Percentiles rank a stretch among this genome's conserved stretches.
These are phyloP conservation scores for Vigna angularis DNA, from an alignment of 306 rosid genomes.

Conservation along the genomic window DNA sequence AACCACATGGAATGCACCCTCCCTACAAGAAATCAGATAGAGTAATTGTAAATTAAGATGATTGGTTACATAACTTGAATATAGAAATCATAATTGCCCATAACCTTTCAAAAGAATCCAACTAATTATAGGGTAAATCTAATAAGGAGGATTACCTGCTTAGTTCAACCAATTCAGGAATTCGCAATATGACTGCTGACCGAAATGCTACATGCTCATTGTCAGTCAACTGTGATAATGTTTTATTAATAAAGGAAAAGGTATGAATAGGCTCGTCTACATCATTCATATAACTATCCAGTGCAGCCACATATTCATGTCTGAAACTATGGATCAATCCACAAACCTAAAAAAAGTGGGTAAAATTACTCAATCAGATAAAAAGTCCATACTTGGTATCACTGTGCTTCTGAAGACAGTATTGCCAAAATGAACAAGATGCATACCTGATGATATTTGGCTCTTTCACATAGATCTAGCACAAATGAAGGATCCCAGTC, in stretches of 20 bases:
- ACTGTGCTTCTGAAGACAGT: slow-evolving; percentile 41
- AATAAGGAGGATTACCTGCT: slow-evolving; percentile 66
- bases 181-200: slow-evolving; percentile 72
- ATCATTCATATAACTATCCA: slow-evolving; percentile 93
- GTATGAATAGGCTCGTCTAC: slow-evolving; percentile 85
- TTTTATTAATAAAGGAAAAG: slow-evolving; percentile 82
- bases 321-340: slow-evolving; percentile 81
- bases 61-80: slow-evolving; percentile 25
- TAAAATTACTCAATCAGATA: slow-evolving; percentile 40
- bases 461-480: slow-evolving; percentile 77
- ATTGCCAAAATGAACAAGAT: slow-evolving; percentile 38
- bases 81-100: slow-evolving; percentile 26
- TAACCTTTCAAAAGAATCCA: slow-evolving; percentile 26
- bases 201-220: slow-evolving; percentile 59
- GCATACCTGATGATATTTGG: slow-evolving; percentile 85
- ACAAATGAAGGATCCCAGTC: slow-evolving; percentile 85
- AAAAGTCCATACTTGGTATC: slow-evolving; percentile 30
- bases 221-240: slow-evolving; percentile 60
- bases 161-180: slow-evolving; percentile 76
- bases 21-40: slow-evolving; percentile 60
- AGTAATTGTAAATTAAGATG: slow-evolving; percentile 40
- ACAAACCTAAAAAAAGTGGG: slow-evolving; percentile 71
- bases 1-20: slow-evolving; percentile 79
- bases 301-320: slow-evolving; percentile 75
- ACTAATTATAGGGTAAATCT: not conserved